A percentile compares a stretch with the other conserved stretches of the same genome.
Evolutionary conservation across 129 eudicot genomes (phyloP).

Genomic region (Tagetes erecta): DNA sequence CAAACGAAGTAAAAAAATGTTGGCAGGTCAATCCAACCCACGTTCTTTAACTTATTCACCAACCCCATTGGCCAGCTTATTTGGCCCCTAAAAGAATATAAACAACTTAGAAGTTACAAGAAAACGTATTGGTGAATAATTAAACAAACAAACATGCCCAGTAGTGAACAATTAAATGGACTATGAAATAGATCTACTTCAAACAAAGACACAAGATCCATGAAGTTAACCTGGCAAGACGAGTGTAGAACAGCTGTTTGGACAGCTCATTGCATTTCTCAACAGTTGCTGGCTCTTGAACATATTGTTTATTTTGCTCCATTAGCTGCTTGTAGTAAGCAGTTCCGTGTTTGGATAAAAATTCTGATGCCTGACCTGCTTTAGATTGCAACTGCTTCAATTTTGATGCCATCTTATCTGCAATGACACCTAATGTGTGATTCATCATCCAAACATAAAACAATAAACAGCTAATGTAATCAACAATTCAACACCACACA

Average conservation of each 20-base stretch:
- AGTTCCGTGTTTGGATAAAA: slow-evolving; percentile 60
- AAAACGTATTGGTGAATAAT: background rate
- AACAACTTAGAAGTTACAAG: background rate
- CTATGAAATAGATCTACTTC: background rate
- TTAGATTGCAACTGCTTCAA: slow-evolving; percentile 65
- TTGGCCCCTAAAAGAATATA: background rate
- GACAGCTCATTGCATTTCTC: slow-evolving; percentile 73
- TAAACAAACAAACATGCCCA: background rate
- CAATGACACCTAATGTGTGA: slow-evolving; percentile 28
- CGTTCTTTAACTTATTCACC: background rate
- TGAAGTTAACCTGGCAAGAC: slow-evolving; percentile 73
- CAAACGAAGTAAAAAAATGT: background rate
- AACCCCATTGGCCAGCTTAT: background rate
- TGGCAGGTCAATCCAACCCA: background rate
- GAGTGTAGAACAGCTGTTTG: slow-evolving; percentile 81
- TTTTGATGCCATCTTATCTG: slow-evolving; percentile 60
- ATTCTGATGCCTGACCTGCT: slow-evolving; percentile 61
- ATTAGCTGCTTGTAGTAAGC: slow-evolving; percentile 72
- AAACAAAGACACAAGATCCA: background rate
- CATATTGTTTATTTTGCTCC: slow-evolving; percentile 75
- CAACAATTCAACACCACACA: background rate
- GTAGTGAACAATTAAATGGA: too few relatives aligned
- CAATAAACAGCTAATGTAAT: background rate
- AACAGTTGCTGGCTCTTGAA: slow-evolving; percentile 68
- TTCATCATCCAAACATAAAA: slow-evolving; percentile 22